A percentile compares a stretch with the other conserved stretches of the same genome.
Evolutionary conservation across 1,284 basidiomycete genomes (phyloP).

Genomic region (Ceratobasidium sp.): DNA sequence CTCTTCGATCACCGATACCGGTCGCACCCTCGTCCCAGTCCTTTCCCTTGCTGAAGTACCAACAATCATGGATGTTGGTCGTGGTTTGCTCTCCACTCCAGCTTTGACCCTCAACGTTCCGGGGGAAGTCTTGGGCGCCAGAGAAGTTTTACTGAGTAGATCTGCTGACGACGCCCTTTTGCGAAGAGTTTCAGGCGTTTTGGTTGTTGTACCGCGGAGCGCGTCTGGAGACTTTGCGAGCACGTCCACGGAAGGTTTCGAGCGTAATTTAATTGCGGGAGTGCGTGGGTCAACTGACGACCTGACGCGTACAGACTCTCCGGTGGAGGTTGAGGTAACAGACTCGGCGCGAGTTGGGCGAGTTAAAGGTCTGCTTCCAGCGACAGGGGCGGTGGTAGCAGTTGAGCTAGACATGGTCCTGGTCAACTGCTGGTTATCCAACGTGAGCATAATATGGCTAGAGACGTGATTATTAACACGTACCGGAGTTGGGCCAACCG

Average conservation of each 20-base stretch:
- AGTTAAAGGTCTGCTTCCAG: not conserved
- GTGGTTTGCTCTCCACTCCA: constrained; percentile 23
- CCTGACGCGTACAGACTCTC: constrained; percentile 19
- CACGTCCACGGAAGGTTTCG: constrained; percentile 11
- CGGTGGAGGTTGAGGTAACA: constrained; percentile 9
- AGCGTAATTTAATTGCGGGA: constrained; percentile 11
- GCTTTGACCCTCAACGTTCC: constrained; percentile 21
- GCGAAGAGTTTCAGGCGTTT: constrained; percentile 27
- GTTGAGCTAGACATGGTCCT: not conserved
- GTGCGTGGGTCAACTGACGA: constrained; percentile 16
- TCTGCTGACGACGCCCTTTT: constrained; percentile 20
- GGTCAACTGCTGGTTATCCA: not conserved
- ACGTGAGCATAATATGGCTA: not conserved
- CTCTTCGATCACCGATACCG: constrained; percentile 20
- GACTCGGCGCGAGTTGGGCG: constrained; percentile 30
- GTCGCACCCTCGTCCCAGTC: constrained; percentile 7
- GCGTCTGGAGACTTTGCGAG: constrained; percentile 29
- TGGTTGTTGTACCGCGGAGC: not conserved
- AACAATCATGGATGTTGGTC: constrained; percentile 36
- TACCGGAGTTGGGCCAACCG: constrained; percentile 12
- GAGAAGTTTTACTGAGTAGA: not conserved
- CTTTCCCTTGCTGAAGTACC: constrained; percentile 12
- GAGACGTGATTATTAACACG: not conserved
- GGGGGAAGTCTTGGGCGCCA: constrained; percentile 11
- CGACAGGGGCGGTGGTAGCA: not conserved